Conservation (phyloP, 768 basidiomycete genomes). For the Serpula lacrymans region DNA sequence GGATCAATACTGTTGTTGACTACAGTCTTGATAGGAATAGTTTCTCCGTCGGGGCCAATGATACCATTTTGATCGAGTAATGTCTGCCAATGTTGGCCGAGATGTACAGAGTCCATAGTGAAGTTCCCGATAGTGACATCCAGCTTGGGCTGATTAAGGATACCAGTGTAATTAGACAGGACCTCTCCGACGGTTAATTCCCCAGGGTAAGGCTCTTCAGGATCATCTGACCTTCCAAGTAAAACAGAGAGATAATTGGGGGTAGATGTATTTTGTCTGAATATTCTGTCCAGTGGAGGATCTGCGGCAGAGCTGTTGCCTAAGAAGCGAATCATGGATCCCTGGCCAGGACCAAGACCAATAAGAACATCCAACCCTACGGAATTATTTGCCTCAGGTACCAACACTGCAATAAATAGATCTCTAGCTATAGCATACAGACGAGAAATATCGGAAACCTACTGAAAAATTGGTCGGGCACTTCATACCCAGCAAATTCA, state of each 20-base stretch:
- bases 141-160: constrained; percentile 51
- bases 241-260: constrained; percentile 63
- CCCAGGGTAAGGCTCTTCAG: constrained; percentile 49
- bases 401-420: constrained; percentile 19
- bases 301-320: constrained; percentile 39
- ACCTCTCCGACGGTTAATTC: constrained; percentile 62
- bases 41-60: constrained; percentile 56
- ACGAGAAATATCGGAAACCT: background rate
- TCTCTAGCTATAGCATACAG: constrained; percentile 8
- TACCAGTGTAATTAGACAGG: constrained; percentile 42
- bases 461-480: constrained; percentile 37
- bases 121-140: constrained; percentile 41
- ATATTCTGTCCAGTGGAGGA: constrained; percentile 62
- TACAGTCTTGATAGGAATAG: constrained; percentile 41
- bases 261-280: constrained; percentile 50
- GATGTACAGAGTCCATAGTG: no score
- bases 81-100: constrained; percentile 71
- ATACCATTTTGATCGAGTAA: constrained; percentile 60
- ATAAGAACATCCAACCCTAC: constrained; percentile 31
- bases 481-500: constrained; percentile 39
- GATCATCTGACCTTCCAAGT: constrained; percentile 57
- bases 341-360: constrained; percentile 63
- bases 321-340: constrained; percentile 42
- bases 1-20: constrained; percentile 42
- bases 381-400: constrained; percentile 11